Base-by-base conservation (phyloP, 768 basidiomycete species). In the Boletus bicolor region DNA sequence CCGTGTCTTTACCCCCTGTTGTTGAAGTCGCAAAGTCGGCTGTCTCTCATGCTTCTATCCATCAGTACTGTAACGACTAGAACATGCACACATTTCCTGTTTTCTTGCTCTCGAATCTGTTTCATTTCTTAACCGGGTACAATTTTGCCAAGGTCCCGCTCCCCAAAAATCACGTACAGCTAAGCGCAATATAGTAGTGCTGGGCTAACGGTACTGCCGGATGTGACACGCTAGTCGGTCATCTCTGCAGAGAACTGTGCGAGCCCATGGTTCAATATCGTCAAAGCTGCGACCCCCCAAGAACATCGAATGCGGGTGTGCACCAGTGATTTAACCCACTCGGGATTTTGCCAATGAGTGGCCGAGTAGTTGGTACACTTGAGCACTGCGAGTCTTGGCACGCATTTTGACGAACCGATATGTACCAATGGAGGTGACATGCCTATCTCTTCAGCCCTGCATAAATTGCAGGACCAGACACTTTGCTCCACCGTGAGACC, bases 401-500 rank as follows among this genome's bases (percentile, higher is more conserved):
- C 35, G 41, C 41, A 38, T 54, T 30, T 47, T 30, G 51, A 44
- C 26, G 51, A 55, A 36, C 57, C 15, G 43, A 53, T 14, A 7
- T 36, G 30, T 43, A 26, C 46, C 45, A 45, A 35, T 19, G 19
- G 9, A 32, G 32, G 12, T 32, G 50, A 45, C 19, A 58, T 44
- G 48, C 46, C 81, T 75, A 89, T 64, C 88, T 79, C 59, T 82
- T 79, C 81, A 91, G 81, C 36, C 89, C 89, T 35, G 79, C 77
- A 50, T 88, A 71, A 19, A 76, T 64, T 35, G 72, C 49, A 1
- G 89, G 89, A 7, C 89, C 89, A 17, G 82, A 76, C 36, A 87
- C 89, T 70, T 84, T 89, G 72, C 89, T 91, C 83, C 82, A 88
- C 7, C 69, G 81, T 37, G 87, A 85, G 19, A 71, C 57, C 5